Conservation (phyloP, 2,329 filamentous ascomycete species). For the Colletotrichum sp. region DNA sequence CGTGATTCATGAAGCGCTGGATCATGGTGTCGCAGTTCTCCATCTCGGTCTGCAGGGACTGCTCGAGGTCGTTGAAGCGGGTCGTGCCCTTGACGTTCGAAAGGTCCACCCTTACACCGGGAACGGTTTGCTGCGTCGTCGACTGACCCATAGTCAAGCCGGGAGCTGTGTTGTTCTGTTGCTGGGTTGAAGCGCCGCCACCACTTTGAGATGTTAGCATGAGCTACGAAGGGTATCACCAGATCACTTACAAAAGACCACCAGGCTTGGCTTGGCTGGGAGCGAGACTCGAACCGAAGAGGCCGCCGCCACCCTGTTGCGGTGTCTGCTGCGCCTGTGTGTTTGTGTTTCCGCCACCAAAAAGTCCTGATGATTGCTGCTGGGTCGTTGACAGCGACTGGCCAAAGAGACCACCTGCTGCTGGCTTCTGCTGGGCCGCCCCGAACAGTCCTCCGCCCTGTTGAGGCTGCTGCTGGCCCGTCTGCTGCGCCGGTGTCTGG, state of each 20-base stretch:
- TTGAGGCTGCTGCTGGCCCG: slow-evolving; percentile 26
- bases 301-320: slow-evolving; percentile 23
- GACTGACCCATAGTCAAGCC: slow-evolving; percentile 55
- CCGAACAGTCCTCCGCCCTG: slow-evolving; percentile 41
- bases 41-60: slow-evolving; percentile 81
- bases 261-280: slow-evolving; percentile 19
- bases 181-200: slow-evolving; percentile 15
- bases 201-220: background rate
- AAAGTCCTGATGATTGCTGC: slow-evolving; percentile 29
- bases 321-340: slow-evolving; percentile 22
- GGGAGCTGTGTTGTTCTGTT: slow-evolving; percentile 26
- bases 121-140: slow-evolving; percentile 60
- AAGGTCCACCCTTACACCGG: slow-evolving; percentile 80
- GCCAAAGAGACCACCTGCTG: slow-evolving; percentile 29
- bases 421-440: slow-evolving; percentile 23
- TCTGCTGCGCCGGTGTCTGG: slow-evolving; percentile 14
- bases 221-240: background rate
- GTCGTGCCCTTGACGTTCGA: slow-evolving; percentile 84
- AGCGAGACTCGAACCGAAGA: slow-evolving; percentile 39
- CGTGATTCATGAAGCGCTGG: slow-evolving; percentile 77
- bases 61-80: slow-evolving; percentile 87
- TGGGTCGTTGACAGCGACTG: background rate
- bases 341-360: slow-evolving; percentile 28
- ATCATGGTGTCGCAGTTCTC: slow-evolving; percentile 81
- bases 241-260: slow-evolving; percentile 33